Evolutionary conservation across 2,329 filamentous ascomycete genomes (phyloP), one percentile per base, ranked within the genome.

Genomic region (Sporothrix pallida): DNA sequence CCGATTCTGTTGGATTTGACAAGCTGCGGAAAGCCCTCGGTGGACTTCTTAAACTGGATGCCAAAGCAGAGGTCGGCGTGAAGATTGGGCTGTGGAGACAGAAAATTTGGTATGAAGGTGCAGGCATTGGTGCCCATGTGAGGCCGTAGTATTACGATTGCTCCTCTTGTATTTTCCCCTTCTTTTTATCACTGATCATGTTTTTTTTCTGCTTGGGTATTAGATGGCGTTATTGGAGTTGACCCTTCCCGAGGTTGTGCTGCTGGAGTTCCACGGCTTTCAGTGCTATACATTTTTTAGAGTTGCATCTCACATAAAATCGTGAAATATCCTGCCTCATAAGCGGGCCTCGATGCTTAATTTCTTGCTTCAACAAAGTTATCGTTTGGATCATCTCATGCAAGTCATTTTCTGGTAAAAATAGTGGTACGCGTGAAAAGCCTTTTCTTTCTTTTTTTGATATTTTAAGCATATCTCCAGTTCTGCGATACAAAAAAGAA

Each of bases 11-110:
- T 12, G 96, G 95, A 1, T 97, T 95, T 78, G 93, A 94, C 56
- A 93, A 93, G 71, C 86, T 98, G 15, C 89, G 86, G 78, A 90
- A 91, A 77, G 95, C 95, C 12, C 81, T 98, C 0, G 95, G 95
- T 0, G 95, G 95, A 0, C 87, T 85, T 31, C 81, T 98, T 77
- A 92, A 92, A 81, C 82, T 98, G 74, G 92, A 94, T 81, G 93
- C 94, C 1, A 86, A 87, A 77, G 96, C 95, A 0, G 85, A 90
- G 58, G 92, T 97, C 1, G 90, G 90, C 0, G 85, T 98, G 6
- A 87, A 89, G 77, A 83, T 98, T 73, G 93, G 92, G 9, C 83
- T 88, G 78, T 98, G 93, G 90, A 87, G 85, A 70, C 90, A 96
- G 81, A 85, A 83, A 31, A 82, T 98, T 15, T 90, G 91, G 85